Conservation (phyloP, 2,329 filamentous ascomycete genomes). For the Xylaria sp. region DNA sequence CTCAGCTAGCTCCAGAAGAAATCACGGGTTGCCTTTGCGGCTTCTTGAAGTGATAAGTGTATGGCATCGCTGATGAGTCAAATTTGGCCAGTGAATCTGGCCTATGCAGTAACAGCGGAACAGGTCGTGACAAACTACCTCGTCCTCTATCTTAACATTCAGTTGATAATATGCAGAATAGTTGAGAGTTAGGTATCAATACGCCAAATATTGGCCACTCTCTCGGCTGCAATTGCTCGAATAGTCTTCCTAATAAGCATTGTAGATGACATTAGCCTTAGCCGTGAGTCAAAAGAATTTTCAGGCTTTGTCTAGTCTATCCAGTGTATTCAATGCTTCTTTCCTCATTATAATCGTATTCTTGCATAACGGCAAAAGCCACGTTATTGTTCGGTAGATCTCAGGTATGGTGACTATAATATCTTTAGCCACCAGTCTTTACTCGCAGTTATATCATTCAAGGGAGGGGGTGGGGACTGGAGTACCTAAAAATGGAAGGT, state of each 20-base stretch:
- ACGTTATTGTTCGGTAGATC: neutral
- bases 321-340: neutral
- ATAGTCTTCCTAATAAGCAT: neutral
- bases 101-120: neutral
- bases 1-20: conserved; percentile 16
- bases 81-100: neutral
- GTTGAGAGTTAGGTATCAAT: neutral
- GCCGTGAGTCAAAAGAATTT: neutral
- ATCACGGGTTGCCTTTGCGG: conserved; percentile 5
- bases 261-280: neutral
- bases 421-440: neutral
- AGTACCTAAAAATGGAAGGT: neutral
- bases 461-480: neutral
- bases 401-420: neutral
- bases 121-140: neutral
- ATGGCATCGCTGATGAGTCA: neutral
- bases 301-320: neutral
- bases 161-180: too few relatives aligned
- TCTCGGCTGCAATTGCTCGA: too few relatives aligned
- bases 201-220: neutral
- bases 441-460: neutral
- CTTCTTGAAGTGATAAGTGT: too few relatives aligned
- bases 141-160: neutral
- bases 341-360: neutral
- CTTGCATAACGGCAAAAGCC: neutral